These are phyloP conservation scores for Clathrospora elynae DNA, from an alignment of 2,329 filamentous ascomycete species.

Conservation along the genomic window DNA sequence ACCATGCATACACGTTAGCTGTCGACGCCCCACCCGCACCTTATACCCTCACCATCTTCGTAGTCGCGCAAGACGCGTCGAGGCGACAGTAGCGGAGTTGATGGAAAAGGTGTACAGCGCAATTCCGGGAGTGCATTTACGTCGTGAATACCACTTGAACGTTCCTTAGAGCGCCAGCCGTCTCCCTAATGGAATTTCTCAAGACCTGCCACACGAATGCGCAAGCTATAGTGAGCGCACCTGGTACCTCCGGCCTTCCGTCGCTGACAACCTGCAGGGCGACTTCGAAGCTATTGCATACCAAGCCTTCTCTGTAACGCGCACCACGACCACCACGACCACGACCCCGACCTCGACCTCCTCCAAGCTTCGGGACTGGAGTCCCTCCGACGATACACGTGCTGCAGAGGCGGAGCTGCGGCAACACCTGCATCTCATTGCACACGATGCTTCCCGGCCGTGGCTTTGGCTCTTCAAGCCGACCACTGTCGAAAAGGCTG, in stretches of 20 bases:
- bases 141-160: constrained; percentile 46
- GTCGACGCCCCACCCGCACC: constrained; percentile 9
- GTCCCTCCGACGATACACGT: constrained; percentile 34
- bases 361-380: constrained; percentile 22
- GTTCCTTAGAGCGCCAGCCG: constrained; percentile 44
- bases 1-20: constrained; percentile 32
- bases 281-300: constrained; percentile 47
- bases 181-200: constrained; percentile 49
- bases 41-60: constrained; percentile 10
- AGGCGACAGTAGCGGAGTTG: constrained; percentile 36
- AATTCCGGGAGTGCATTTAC: constrained; percentile 40
- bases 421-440: constrained; percentile 33
- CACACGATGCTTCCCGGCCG: constrained; percentile 37
- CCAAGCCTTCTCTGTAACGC: constrained; percentile 43
- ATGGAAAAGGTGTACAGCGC: constrained; percentile 46
- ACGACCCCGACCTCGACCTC: constrained; percentile 22
- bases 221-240: constrained; percentile 43
- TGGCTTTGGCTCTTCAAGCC: constrained; percentile 46
- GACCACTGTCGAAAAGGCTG: constrained; percentile 29
- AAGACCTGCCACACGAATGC: constrained; percentile 47
- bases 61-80: constrained; percentile 23
- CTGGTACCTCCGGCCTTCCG: background rate
- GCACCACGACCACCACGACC: constrained; percentile 23
- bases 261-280: constrained; percentile 35
- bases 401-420: constrained; percentile 41